Evolutionary conservation across 2,329 filamentous ascomycete genomes (phyloP).

Genomic region (Teratosphaeria zuluensis): DNA sequence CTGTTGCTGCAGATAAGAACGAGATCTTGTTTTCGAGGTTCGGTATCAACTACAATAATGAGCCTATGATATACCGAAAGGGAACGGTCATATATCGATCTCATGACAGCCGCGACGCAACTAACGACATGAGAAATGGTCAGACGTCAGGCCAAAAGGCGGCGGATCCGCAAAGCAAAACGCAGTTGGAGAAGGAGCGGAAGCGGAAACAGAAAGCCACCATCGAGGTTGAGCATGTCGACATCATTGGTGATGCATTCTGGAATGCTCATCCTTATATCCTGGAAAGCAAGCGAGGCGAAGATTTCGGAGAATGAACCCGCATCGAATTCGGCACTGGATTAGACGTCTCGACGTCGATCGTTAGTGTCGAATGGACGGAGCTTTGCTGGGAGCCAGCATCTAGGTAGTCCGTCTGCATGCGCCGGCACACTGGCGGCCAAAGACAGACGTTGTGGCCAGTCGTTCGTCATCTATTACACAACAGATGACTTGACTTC

Average conservation of each 20-base stretch:
- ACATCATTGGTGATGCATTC: slow-evolving; percentile 93
- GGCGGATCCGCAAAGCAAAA: slow-evolving; percentile 39
- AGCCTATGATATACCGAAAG: slow-evolving; percentile 84
- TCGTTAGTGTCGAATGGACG: no score
- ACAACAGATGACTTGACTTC: no score
- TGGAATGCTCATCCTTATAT: slow-evolving; percentile 81
- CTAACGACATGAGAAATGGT: neutral
- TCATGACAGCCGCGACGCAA: slow-evolving; percentile 24
- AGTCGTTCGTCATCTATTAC: no score
- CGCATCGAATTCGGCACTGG: no score
- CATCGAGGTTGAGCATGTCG: slow-evolving; percentile 74
- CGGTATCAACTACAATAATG: slow-evolving; percentile 95
- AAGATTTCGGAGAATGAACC: slow-evolving; percentile 5
- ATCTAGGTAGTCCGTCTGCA: no score
- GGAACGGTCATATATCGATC: slow-evolving; percentile 75
- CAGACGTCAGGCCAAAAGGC: slow-evolving; percentile 1
- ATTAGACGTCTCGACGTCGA: no score
- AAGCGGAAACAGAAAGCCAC: slow-evolving; percentile 73
- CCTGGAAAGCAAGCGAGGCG: slow-evolving; percentile 26
- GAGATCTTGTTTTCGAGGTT: slow-evolving; percentile 88
- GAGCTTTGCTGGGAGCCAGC: no score
- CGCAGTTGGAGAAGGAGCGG: slow-evolving; percentile 71
- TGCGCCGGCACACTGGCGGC: no score
- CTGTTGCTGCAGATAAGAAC: slow-evolving; percentile 79
- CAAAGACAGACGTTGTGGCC: no score